These are phyloP conservation scores for Keithomyces neogunnii DNA, from an alignment of 2,329 filamentous ascomycete genomes.

Conservation along the genomic window DNA sequence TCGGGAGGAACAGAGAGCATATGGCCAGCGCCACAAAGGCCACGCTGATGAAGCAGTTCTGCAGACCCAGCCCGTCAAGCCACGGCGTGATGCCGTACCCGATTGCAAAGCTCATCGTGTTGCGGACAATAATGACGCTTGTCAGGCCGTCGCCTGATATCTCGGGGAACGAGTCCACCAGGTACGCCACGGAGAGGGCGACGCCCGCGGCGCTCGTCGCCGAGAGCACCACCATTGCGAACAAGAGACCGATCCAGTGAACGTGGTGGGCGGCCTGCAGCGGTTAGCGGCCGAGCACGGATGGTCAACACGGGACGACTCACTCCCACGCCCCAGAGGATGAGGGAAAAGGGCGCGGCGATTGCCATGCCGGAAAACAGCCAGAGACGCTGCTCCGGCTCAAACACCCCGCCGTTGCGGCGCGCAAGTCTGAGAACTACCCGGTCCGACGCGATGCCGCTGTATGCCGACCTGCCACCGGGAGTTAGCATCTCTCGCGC, in stretches of 20 bases:
- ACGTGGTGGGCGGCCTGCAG: slow-evolving; percentile 23
- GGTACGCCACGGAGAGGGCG: slow-evolving; percentile 29
- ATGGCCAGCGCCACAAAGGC: slow-evolving; percentile 31
- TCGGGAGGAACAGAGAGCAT: slow-evolving; percentile 30
- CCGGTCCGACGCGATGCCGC: slow-evolving; percentile 19
- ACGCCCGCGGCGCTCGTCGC: slow-evolving; percentile 25
- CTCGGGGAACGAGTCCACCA: slow-evolving; percentile 33
- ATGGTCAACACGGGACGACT: slow-evolving; percentile 1
- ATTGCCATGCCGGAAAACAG: slow-evolving; percentile 23
- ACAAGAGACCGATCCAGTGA: slow-evolving; percentile 33
- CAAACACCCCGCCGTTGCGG: slow-evolving; percentile 30
- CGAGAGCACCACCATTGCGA: slow-evolving; percentile 29
- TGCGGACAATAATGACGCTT: slow-evolving; percentile 29
- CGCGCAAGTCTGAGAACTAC: slow-evolving; percentile 29
- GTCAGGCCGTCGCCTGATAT: slow-evolving; percentile 30
- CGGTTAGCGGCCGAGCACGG: background rate
- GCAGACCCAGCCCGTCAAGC: slow-evolving; percentile 30
- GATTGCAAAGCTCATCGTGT: slow-evolving; percentile 28
- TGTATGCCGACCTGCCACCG: slow-evolving; percentile 7
- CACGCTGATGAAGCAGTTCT: slow-evolving; percentile 33
- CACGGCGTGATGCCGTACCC: slow-evolving; percentile 35
- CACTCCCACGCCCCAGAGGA: slow-evolving; percentile 26
- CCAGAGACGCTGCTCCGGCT: slow-evolving; percentile 34
- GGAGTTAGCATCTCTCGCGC: background rate
- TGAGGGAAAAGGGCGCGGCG: slow-evolving; percentile 18